These are phyloP conservation scores for Begonia fuchsioides DNA, from an alignment of 306 rosid genomes.

Conservation along the genomic window DNA sequence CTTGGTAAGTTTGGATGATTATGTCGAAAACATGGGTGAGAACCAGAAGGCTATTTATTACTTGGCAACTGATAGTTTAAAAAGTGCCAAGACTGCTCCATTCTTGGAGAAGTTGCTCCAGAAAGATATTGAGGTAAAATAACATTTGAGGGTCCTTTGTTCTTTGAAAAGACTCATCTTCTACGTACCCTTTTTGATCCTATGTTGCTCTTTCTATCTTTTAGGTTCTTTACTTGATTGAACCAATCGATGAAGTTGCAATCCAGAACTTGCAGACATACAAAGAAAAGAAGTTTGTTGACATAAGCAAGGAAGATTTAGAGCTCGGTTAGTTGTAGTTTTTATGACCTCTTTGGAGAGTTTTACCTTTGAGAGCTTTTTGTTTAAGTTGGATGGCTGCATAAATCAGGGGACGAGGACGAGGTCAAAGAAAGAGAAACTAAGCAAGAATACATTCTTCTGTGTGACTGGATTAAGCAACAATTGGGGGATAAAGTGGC, in stretches of 20 bases:
- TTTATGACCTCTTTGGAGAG: neutral
- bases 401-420: conserved; percentile 72
- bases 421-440: conserved; percentile 81
- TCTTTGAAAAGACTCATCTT: neutral
- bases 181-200: conserved; percentile 2
- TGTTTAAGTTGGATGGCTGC: conserved; percentile 1
- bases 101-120: conserved; percentile 87
- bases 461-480: conserved; percentile 97
- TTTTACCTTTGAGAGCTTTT: neutral
- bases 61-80: conserved; percentile 93
- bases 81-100: conserved; percentile 93
- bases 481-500: conserved; percentile 95
- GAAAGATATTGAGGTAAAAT: conserved; percentile 78
- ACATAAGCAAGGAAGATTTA: conserved; percentile 95
- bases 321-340: conserved; percentile 58
- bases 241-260: conserved; percentile 95
- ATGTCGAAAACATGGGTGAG: conserved; percentile 90
- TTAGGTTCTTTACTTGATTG: conserved; percentile 83
- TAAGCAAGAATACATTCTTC: conserved; percentile 66
- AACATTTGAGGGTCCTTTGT: neutral
- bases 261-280: conserved; percentile 92
- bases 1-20: conserved; percentile 77
- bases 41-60: conserved; percentile 87
- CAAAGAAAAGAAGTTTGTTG: conserved; percentile 95
- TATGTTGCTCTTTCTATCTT: conserved; percentile 8